Evolutionary conservation across 2,329 filamentous ascomycete species (phyloP), one percentile per base, ranked within the genome.

Genomic region (Coleophoma cylindrospora): DNA sequence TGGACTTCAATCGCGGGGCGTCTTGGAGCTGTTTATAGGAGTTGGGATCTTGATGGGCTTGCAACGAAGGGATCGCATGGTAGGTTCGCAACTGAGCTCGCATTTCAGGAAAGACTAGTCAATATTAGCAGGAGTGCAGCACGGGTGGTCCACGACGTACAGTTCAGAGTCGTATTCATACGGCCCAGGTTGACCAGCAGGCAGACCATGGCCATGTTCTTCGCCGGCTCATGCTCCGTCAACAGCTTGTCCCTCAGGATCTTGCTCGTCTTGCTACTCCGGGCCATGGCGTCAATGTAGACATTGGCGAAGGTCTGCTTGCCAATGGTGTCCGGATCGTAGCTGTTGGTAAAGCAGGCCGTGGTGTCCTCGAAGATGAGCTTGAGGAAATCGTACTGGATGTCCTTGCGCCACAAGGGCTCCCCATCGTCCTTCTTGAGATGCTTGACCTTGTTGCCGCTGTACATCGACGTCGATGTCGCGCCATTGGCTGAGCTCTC

Each of bases 181-280:
- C 94, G 81, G 51, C 94, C 94, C 56, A 99, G 89, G 64, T 99
- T 99, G 67, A 99, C 94, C 61, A 99, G 74, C 57, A 99, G 74
- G 70, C 94, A 99, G 52, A 99, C 92, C 94, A 99, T 99, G 48
- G 94, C 94, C 94, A 99, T 99, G 64, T 90, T 92, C 68, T 96
- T 91, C 34, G 92, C 94, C 19, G 91, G 91, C 57, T 90, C 86
- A 63, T 89, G 85, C 67, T 99, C 94, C 59, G 86, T 94, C 63
- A 96, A 79, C 57, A 99, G 78, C 74, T 99, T 97, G 70, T 99
- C 94, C 68, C 95, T 90, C 56, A 99, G 77, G 45, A 99, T 94
- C 72, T 97, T 97, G 77, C 94, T 97, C 27, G 92, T 97, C 76
- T 99, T 99, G 77, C 90, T 96, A 73, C 94, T 99, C 68, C 91